Base-by-base conservation (phyloP, 2,329 filamentous ascomycete genomes). In the Xylariaceae sp. region DNA sequence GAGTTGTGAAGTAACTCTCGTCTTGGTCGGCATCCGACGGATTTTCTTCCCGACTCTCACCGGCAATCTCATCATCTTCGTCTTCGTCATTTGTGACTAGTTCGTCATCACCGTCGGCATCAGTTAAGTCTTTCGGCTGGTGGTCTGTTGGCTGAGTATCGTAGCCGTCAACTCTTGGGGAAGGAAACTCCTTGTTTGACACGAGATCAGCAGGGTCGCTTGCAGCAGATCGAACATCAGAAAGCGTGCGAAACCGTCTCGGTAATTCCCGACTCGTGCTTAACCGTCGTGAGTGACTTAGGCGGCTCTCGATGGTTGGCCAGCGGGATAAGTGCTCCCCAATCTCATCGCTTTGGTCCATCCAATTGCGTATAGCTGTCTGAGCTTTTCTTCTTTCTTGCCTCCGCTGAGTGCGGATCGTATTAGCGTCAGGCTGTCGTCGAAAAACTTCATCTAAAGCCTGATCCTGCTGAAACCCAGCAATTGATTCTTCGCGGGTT, bases 391-490 rank as follows among this genome's bases (percentile, higher is more conserved):
- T 81, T 56, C 85, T 80, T 61, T 89, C 85, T 26, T 82, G 77
- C 47, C 80, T 78, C 46, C 80, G 77, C 45, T 82, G 79, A 1
- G 80, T 84, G 16, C 80, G 78, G 49, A 85, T 72, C 2, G 83
- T 77, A 7, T 80, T 79, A 47, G 82, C 76, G 55, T 86, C 85
- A 26, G 88, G 89, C 0, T 84, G 83, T 16, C 81, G 77, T 56
- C 89, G 81, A 68, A 97, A 97, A 0, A 97, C 90, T 66, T 96
- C 92, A 61, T 96, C 92, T 19, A 97, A 74, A 7, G 90, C 92
- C 49, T 85, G 85, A 62, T 96, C 92, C 66, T 96, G 95, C 63
- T 92, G 88, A 64, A 87, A 92, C 1, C 91, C 94, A 34, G 88
- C 85, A 49, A 96, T 84, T 0, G 92, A 96, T 55, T 92, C 91